Conservation (phyloP, 225 moss, liverwort and hornwort genomes). For the Antitrichia curtipendula region DNA sequence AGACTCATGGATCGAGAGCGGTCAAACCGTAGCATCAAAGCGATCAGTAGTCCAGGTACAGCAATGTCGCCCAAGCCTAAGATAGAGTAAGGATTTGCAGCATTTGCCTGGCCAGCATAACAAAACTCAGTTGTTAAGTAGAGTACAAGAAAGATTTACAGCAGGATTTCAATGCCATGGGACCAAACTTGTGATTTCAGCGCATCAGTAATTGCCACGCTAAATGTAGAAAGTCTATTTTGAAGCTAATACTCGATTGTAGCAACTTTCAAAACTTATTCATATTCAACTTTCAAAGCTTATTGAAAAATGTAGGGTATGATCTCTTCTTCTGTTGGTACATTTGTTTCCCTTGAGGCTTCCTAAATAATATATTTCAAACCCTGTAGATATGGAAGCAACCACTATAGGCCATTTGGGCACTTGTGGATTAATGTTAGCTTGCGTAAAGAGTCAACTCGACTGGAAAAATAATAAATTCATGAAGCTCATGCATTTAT, state of each 20-base stretch:
- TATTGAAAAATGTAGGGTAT: background rate
- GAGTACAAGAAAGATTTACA: background rate
- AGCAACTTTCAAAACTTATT: background rate
- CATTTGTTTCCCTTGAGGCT: background rate
- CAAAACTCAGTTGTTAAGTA: background rate
- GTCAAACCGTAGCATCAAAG: constrained; percentile 96
- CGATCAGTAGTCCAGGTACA: constrained; percentile 90
- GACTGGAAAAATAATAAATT: background rate
- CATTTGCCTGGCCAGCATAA: constrained; percentile 40
- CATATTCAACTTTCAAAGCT: background rate
- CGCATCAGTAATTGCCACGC: background rate
- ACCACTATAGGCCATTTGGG: background rate
- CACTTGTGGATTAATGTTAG: background rate
- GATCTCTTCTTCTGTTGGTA: background rate
- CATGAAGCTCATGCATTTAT: background rate
- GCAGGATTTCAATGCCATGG: background rate
- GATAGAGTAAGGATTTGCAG: constrained; percentile 85
- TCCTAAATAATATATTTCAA: background rate
- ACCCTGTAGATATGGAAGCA: background rate
- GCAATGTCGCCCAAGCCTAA: constrained; percentile 93
- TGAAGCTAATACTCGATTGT: background rate
- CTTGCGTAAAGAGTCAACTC: background rate
- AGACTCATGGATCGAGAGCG: constrained; percentile 39
- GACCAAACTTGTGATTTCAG: background rate
- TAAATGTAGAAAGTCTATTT: background rate